A percentile compares a stretch with the other conserved stretches of the same genome.
Conservation (phyloP, 108 stramenopile genomes). For the Pseudonitzschia delicatissima region DNA sequence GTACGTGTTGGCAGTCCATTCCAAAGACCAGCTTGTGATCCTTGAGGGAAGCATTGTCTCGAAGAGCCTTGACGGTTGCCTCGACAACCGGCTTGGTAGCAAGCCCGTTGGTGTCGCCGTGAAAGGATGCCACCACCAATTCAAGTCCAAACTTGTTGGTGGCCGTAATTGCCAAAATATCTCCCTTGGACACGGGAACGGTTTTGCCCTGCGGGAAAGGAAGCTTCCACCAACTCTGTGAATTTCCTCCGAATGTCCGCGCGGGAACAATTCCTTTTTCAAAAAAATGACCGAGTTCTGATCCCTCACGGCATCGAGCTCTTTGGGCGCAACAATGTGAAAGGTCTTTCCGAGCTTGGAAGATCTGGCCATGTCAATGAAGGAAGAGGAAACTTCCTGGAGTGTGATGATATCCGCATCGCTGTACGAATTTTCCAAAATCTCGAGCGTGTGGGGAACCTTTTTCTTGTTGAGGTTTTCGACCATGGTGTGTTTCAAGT, state of each 20-base stretch:
- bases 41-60: slow-evolving; percentile 19
- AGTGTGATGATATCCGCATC: slow-evolving; percentile 88
- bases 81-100: slow-evolving; percentile 78
- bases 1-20: slow-evolving; percentile 89
- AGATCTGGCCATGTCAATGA: slow-evolving; percentile 71
- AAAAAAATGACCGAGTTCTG: slow-evolving; percentile 85
- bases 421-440: slow-evolving; percentile 76
- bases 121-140: slow-evolving; percentile 77
- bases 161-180: slow-evolving; percentile 65
- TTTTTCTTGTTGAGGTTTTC: slow-evolving; percentile 87
- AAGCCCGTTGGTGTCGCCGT: slow-evolving; percentile 89
- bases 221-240: slow-evolving; percentile 38
- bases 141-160: slow-evolving; percentile 34
- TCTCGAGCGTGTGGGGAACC: slow-evolving; percentile 82
- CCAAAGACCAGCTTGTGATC: slow-evolving; percentile 76
- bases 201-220: slow-evolving; percentile 51
- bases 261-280: slow-evolving; percentile 57
- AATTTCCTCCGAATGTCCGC: slow-evolving; percentile 58
- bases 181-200: slow-evolving; percentile 81
- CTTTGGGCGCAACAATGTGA: slow-evolving; percentile 48
- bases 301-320: slow-evolving; percentile 69
- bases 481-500: slow-evolving; percentile 82
- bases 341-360: slow-evolving; percentile 49
- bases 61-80: slow-evolving; percentile 59
- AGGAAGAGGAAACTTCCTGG: slow-evolving; percentile 87